Evolutionary conservation across 208 protist genomes (phyloP).

Genomic region (Naegleria lovaniensis): DNA sequence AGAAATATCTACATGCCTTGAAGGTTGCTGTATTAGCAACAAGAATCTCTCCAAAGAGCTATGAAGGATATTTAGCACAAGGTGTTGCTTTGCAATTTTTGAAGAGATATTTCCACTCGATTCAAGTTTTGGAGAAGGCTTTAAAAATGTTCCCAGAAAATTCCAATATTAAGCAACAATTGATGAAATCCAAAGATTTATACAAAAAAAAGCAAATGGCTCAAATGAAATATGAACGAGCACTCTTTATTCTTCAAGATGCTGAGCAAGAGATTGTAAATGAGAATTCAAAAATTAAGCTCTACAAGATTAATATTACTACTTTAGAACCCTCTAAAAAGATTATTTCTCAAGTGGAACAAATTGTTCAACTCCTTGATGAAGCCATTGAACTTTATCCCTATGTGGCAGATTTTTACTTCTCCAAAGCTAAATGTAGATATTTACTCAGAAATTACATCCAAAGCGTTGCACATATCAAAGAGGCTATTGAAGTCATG

Average conservation of each 20-base stretch:
- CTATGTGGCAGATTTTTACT: background rate
- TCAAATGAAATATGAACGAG: slow-evolving; percentile 18
- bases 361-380: background rate
- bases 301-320: background rate
- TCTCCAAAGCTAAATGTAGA: background rate
- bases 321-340: background rate
- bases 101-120: background rate
- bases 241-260: background rate
- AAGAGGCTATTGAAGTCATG: background rate
- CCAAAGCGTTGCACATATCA: background rate
- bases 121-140: background rate
- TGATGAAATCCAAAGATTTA: background rate
- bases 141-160: background rate
- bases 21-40: background rate
- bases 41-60: background rate
- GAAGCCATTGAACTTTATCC: slow-evolving; percentile 12
- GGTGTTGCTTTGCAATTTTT: background rate
- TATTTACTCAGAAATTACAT: background rate
- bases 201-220: slow-evolving; percentile 4
- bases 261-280: background rate
- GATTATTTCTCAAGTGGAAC: background rate
- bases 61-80: background rate
- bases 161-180: background rate
- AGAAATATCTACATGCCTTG: background rate
- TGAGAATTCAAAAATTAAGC: background rate